Percentiles rank a stretch among this genome's conserved stretches.
Conservation (phyloP, 768 basidiomycete species). For the Mycena rebaudengoi region DNA sequence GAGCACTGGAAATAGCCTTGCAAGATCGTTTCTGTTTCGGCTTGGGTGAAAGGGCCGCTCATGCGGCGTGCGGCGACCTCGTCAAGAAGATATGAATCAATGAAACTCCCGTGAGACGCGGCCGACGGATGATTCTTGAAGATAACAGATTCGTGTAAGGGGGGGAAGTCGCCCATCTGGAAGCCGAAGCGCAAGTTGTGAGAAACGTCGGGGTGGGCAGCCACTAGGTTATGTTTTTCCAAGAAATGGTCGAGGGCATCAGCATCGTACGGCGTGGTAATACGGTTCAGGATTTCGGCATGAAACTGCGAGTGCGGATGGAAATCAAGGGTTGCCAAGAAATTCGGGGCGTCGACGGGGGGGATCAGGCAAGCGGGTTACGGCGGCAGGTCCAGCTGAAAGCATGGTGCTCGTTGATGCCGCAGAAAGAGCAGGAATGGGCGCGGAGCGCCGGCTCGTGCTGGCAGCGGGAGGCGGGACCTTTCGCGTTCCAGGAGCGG, state of each 20-base stretch:
- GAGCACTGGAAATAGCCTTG: conserved; percentile 26
- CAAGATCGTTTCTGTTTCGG: conserved; percentile 17
- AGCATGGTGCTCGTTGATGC: background rate
- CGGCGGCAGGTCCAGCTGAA: background rate
- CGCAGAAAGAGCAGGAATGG: background rate
- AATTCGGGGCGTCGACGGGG: too few species aligned
- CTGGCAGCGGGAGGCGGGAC: background rate
- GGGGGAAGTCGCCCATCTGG: conserved; percentile 21
- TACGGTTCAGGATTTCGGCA: background rate
- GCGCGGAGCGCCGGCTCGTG: background rate
- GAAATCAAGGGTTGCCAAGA: background rate
- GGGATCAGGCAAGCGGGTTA: background rate
- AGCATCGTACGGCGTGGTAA: background rate
- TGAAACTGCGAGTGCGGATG: background rate
- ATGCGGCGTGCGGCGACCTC: conserved; percentile 22
- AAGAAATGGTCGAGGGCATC: background rate
- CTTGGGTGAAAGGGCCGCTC: conserved; percentile 23
- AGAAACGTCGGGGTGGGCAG: background rate
- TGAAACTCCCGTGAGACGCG: background rate
- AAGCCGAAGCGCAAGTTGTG: conserved; percentile 19
- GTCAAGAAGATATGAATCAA: conserved; percentile 15
- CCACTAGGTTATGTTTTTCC: background rate
- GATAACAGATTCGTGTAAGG: background rate
- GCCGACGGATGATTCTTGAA: conserved; percentile 10
- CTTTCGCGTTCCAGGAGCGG: background rate